phyloP scores from a whole-genome alignment of 2,329 filamentous ascomycete species.

The Fonsecaea erecta region DNA sequence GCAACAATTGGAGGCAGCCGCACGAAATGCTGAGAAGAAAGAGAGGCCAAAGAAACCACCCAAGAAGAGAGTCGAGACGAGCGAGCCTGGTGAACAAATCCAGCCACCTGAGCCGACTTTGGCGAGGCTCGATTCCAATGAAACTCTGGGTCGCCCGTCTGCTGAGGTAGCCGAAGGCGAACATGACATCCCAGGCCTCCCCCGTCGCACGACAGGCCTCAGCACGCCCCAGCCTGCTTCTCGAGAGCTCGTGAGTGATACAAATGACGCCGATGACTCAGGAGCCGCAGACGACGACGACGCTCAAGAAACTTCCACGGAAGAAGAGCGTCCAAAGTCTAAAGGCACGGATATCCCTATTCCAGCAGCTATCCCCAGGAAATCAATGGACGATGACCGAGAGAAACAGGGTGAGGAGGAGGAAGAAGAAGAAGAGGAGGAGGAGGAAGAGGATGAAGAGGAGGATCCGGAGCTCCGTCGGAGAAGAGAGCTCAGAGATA shows the following conservation, averaged over 20 bases:
- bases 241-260: constrained; percentile 63
- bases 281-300: constrained; percentile 68
- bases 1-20: constrained; percentile 88
- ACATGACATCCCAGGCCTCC: constrained; percentile 23
- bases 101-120: constrained; percentile 39
- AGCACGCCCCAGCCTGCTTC: constrained; percentile 47
- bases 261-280: constrained; percentile 69
- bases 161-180: constrained; percentile 40
- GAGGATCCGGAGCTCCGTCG: constrained; percentile 86
- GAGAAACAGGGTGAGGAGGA: constrained; percentile 57
- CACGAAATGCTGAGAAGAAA: constrained; percentile 83
- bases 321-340: constrained; percentile 74
- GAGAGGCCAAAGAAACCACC: constrained; percentile 81
- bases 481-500: constrained; percentile 83
- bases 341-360: constrained; percentile 28
- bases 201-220: constrained; percentile 41
- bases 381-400: constrained; percentile 47
- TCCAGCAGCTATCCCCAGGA: constrained; percentile 29
- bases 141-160: constrained; percentile 45
- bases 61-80: constrained; percentile 65
- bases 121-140: constrained; percentile 42
- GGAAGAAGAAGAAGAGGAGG: constrained; percentile 61
- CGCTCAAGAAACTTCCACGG: constrained; percentile 63
- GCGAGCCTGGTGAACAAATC: constrained; percentile 39
- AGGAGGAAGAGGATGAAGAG: constrained; percentile 72